Base-by-base conservation (phyloP, 179 eudicot species). In the Corrigiola litoralis region DNA sequence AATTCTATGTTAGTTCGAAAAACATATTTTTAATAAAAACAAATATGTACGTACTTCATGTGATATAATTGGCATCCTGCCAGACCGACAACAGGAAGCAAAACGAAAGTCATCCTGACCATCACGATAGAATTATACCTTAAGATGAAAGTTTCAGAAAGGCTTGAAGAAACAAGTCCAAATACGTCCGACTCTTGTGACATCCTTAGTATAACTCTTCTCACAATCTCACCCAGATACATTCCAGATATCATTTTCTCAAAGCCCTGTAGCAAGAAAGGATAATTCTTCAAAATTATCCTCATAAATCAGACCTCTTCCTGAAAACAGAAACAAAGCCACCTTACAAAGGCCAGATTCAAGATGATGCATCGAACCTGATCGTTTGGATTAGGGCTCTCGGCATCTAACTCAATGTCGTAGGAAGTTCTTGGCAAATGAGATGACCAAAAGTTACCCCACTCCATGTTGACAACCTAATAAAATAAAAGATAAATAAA, bases 381-480 rank as follows among this genome's bases (percentile, higher is more conserved):
- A 29, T 80, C 84, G 23, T 80, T 77, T 0, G 79, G 84, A 41
- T 80, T 80, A 67, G 77, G 81, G 75, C 84, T 80, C 61, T 77
- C 59, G 0, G 79, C 72, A 71, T 80, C 84, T 67, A 80, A 60
- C 64, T 80, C 79, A 2, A 67, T 67, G 29, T 80, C 84, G 8
- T 80, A 77, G 23, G 66, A 37, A 54, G 84, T 80, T 34, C 81
- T 74, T 23, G 77, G 74, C 82, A 92, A 79, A 80, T 87, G 96
- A 52, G 95, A 84, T 31, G 99, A 90, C 97, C 96, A 94, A 73
- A 90, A 90, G 68, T 87, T 87, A 45, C 95, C 99, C 99, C 99
- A 94, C 81, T 94, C 97, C 87, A 79, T 87, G 80, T 94, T 94
- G 46, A 94, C 82, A 61, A 87, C 98, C 98, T 92, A 75, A 66